These are phyloP conservation scores for Pseudogymnoascus sp. DNA, from an alignment of 2,329 filamentous ascomycete genomes.

Conservation along the genomic window DNA sequence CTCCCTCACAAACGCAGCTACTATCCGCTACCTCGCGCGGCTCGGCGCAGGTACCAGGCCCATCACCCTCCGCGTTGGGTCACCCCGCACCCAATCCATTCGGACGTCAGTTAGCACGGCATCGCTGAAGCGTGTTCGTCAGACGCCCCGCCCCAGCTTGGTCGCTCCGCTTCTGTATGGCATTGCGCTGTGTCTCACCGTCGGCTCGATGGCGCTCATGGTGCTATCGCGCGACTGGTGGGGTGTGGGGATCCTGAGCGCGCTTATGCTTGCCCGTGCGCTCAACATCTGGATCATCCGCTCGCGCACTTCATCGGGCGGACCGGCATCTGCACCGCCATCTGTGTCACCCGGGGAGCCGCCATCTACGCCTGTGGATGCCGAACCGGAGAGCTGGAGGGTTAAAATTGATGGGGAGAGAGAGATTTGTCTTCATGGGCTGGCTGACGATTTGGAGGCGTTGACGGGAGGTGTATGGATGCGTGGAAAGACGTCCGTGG, in stretches of 20 bases:
- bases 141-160: constrained; percentile 23
- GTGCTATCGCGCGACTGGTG: constrained; percentile 44
- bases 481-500: constrained; percentile 40
- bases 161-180: constrained; percentile 43
- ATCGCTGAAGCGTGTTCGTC: not conserved
- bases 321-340: not conserved
- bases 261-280: constrained; percentile 46
- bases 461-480: constrained; percentile 52
- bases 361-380: not conserved
- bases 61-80: constrained; percentile 48
- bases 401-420: constrained; percentile 46
- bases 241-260: constrained; percentile 39
- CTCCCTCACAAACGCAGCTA: constrained; percentile 43
- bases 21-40: constrained; percentile 45
- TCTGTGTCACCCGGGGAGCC: not conserved
- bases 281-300: constrained; percentile 52
- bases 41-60: constrained; percentile 43
- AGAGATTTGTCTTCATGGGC: constrained; percentile 45
- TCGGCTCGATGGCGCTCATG: constrained; percentile 37
- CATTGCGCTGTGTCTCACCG: constrained; percentile 39
- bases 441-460: constrained; percentile 49
- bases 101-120: not conserved
- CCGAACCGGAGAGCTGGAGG: not conserved
- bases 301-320: constrained; percentile 33
- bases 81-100: constrained; percentile 14